phyloP scores from a whole-genome alignment of 768 basidiomycete genomes.

The Mycena belliarum region DNA sequence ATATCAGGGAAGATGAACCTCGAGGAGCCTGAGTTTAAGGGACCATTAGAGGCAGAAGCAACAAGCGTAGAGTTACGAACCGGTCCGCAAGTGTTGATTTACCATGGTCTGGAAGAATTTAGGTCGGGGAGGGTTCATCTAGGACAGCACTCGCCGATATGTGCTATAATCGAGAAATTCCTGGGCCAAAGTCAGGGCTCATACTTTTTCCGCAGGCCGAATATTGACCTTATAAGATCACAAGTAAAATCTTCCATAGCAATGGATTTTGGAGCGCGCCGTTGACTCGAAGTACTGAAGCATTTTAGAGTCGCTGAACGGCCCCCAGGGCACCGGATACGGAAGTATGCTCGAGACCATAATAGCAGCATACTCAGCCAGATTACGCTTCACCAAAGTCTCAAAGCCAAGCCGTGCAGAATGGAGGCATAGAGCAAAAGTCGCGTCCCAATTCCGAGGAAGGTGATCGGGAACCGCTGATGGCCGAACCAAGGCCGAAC shows the following conservation, averaged over 20 bases:
- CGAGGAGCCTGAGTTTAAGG: constrained; percentile 55
- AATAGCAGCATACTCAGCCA: constrained; percentile 25
- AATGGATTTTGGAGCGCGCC: constrained; percentile 34
- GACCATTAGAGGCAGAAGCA: constrained; percentile 3
- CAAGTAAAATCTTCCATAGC: constrained; percentile 65
- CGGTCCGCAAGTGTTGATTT: constrained; percentile 94
- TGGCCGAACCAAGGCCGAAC: too few species aligned
- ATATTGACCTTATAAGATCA: constrained; percentile 63
- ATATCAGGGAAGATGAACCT: constrained; percentile 43
- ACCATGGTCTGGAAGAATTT: constrained; percentile 73
- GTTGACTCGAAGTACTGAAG: constrained; percentile 33
- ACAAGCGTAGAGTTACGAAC: constrained; percentile 36
- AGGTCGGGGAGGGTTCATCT: not conserved
- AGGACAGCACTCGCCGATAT: constrained; percentile 62
- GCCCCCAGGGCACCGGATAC: constrained; percentile 23
- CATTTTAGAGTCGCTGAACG: constrained; percentile 18
- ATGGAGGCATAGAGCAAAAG: constrained; percentile 26
- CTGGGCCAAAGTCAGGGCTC: constrained; percentile 32
- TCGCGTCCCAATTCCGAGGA: too few species aligned
- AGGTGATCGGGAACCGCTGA: not conserved
- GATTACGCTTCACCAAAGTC: not conserved
- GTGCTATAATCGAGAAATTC: constrained; percentile 96
- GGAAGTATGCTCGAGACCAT: constrained; percentile 35
- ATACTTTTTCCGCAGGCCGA: not conserved
- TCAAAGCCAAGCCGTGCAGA: constrained; percentile 10